Percentiles rank a stretch among this genome's conserved stretches.
Evolutionary conservation across 345 rosid species (phyloP).

Genomic region (Sonneratia alba): DNA sequence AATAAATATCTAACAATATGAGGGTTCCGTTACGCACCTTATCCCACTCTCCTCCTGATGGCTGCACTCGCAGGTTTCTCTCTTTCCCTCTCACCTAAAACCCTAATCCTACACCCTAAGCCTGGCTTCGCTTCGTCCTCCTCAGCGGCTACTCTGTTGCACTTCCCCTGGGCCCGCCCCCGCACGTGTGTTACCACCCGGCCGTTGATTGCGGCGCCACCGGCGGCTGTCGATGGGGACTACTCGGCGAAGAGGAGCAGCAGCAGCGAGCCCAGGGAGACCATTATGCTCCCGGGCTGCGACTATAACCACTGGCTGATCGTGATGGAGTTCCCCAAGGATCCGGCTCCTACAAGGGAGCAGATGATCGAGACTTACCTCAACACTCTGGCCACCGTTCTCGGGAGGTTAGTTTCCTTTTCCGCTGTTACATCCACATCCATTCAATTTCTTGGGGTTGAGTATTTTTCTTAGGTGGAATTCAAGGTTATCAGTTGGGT

Average conservation of each 20-base stretch:
- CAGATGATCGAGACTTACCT: constrained; percentile 96
- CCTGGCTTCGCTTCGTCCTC: constrained; percentile 4
- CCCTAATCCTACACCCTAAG: constrained; percentile 19
- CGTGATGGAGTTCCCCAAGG: constrained; percentile 96
- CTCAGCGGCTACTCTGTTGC: constrained; percentile 4
- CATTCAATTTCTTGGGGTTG: too few species aligned
- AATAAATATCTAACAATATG: not conserved
- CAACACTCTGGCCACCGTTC: constrained; percentile 71
- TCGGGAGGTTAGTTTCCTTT: constrained; percentile 49
- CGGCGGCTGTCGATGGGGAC: constrained; percentile 44
- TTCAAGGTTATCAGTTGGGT: too few species aligned
- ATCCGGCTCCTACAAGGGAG: constrained; percentile 84
- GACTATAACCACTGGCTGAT: constrained; percentile 96
- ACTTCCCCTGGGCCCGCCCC: constrained; percentile 9
- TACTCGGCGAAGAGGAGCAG: constrained; percentile 63
- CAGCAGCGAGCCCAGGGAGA: constrained; percentile 68
- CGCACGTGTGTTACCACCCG: not conserved
- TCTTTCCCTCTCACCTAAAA: constrained; percentile 23
- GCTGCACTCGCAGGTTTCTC: constrained; percentile 41
- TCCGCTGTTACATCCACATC: not conserved
- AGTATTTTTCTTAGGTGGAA: too few species aligned
- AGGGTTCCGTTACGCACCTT: not conserved
- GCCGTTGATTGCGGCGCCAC: constrained; percentile 5
- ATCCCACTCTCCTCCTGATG: constrained; percentile 23
- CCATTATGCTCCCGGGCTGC: constrained; percentile 89